These are phyloP conservation scores for Amphibolis antarctica DNA, from an alignment of 106 monocot genomes.

Conservation along the genomic window DNA sequence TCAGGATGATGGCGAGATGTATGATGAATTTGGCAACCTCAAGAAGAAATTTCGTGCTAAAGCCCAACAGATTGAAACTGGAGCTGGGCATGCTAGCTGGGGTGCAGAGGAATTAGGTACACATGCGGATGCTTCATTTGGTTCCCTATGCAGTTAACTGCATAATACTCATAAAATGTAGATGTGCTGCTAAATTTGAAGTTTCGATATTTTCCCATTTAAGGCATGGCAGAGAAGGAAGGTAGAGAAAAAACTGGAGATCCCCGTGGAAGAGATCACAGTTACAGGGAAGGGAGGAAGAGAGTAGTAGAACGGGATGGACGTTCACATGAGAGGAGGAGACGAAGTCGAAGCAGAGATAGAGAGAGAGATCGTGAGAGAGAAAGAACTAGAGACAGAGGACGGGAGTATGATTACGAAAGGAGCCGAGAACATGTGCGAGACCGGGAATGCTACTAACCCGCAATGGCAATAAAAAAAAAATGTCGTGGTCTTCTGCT, in stretches of 20 bases:
- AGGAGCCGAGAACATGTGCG: constrained; percentile 51
- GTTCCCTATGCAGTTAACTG: neutral
- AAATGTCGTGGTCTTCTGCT: no score
- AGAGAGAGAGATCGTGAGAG: constrained; percentile 39
- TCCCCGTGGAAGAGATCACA: constrained; percentile 37
- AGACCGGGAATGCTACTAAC: constrained; percentile 38
- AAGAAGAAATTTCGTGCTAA: constrained; percentile 98
- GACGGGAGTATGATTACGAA: constrained; percentile 38
- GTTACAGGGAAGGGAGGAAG: constrained; percentile 34
- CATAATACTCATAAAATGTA: no score
- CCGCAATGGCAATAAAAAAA: no score
- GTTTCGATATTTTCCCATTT: neutral
- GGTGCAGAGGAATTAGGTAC: constrained; percentile 88
- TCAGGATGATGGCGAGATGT: constrained; percentile 99
- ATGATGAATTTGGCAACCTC: constrained; percentile 98
- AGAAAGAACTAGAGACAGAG: constrained; percentile 36
- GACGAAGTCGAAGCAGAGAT: constrained; percentile 69
- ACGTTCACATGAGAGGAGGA: constrained; percentile 42
- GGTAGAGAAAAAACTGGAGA: constrained; percentile 47
- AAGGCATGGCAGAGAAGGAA: constrained; percentile 38
- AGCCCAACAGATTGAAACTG: constrained; percentile 53
- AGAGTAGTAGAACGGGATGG: constrained; percentile 34
- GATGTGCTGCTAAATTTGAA: neutral
- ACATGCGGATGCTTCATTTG: neutral
- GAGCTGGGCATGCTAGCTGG: constrained; percentile 93